Base-by-base conservation (phyloP, 805 yeast species). In the Cyberlindnera petersonii region DNA sequence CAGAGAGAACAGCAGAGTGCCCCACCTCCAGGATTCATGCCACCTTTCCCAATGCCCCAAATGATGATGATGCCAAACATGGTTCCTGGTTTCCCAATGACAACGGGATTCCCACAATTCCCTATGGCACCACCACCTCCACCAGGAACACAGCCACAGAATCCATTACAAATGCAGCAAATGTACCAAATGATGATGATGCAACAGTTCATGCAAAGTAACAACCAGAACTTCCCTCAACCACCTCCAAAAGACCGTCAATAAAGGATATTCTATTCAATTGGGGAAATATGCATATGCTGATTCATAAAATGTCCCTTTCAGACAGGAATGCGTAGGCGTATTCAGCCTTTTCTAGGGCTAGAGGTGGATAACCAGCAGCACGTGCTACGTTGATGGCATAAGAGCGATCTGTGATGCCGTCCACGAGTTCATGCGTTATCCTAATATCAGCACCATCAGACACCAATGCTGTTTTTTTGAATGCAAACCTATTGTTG, bases 331-430 rank as follows among this genome's bases (percentile, higher is more conserved):
- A 35, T 17, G 32, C 33, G 24, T 42, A 34, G 11, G 43, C 49
- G 5, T 31, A 26, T 5, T 30, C 24, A 5, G 49, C 49, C 31
- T 37, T 46, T 19, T 40, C 26, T 13, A 46, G 35, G 4, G 43
- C 42, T 18, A 30, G 13, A 14, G 66, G 64, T 1, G 98, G 98
- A 59, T 91, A 93, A 46, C 86, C 83, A 8, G 91, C 98, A 19
- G 86, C 76, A 60, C 88, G 95, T 0, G 98, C 98, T 24, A 93
- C 98, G 58, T 93, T 94, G 32, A 93, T 88, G 55, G 98, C 99
- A 66, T 89, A 91, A 0, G 97, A 87, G 56, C 89, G 88, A 56
- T 86, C 95, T 1, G 95, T 80, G 30, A 88, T 77, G 7, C 99
- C 99, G 4, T 86, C 85, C 46, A 85, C 95, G 8, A 93, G 95